Conservation (phyloP, 116 monocot genomes). For the Dioscorea cayenensis region DNA sequence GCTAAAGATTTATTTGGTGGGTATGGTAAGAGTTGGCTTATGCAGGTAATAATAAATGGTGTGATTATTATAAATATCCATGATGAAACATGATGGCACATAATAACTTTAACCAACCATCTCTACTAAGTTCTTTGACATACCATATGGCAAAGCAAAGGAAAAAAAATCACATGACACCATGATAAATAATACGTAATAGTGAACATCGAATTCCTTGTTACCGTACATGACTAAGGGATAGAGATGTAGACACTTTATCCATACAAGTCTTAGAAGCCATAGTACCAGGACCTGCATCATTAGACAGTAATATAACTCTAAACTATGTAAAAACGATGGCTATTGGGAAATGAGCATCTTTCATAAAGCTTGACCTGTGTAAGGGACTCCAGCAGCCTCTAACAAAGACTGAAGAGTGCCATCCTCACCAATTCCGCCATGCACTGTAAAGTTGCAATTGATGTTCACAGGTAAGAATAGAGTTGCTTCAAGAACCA, state of each 20-base stretch:
- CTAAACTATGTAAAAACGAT: not conserved
- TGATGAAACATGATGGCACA: no score
- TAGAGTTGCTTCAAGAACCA: not conserved
- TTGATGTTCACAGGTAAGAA: not conserved
- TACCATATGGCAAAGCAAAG: no score
- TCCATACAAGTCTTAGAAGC: conserved; percentile 90
- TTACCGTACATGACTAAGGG: conserved; percentile 61
- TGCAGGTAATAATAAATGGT: no score
- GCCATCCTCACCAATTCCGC: conserved; percentile 97
- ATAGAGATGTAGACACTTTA: conserved; percentile 74
- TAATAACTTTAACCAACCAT: no score
- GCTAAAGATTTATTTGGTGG: no score
- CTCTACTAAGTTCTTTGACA: no score
- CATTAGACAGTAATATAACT: not conserved
- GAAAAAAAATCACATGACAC: no score
- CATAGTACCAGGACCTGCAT: conserved; percentile 64
- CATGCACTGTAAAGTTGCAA: conserved; percentile 56
- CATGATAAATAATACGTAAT: not conserved
- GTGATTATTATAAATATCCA: no score
- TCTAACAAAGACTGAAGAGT: conserved; percentile 82
- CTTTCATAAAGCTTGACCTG: conserved; percentile 33
- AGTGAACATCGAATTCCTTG: not conserved
- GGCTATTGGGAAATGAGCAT: conserved; percentile 5
- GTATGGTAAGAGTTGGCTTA: no score
- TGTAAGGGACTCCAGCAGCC: conserved; percentile 70